phyloP scores from a whole-genome alignment of 2,329 filamentous ascomycete species.

The Grosmannia penicillata region DNA sequence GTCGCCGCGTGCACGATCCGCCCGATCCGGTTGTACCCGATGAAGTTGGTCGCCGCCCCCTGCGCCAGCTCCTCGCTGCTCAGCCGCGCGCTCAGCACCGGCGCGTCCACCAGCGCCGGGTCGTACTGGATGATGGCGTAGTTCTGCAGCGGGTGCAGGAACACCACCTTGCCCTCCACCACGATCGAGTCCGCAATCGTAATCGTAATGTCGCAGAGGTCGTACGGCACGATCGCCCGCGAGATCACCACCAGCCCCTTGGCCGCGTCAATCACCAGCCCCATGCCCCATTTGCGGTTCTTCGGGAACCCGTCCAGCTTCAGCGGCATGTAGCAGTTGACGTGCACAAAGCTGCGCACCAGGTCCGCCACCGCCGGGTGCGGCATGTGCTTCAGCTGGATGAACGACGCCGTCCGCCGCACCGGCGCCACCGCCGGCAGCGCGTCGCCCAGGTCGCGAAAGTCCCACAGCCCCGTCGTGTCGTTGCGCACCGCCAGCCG shows the following conservation, averaged over 20 bases:
- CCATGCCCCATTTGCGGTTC: conserved; percentile 87
- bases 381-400: conserved; percentile 75
- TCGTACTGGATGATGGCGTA: conserved; percentile 95
- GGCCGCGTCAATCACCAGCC: conserved; percentile 91
- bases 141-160: conserved; percentile 92
- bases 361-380: conserved; percentile 86
- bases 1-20: conserved; percentile 89
- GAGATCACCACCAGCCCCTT: conserved; percentile 93
- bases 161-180: conserved; percentile 84
- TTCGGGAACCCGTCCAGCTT: conserved; percentile 98
- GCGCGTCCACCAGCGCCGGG: conserved; percentile 79
- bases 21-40: conserved; percentile 95
- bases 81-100: conserved; percentile 77
- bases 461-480: conserved; percentile 83
- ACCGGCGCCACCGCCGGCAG: conserved; percentile 60
- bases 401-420: conserved; percentile 73
- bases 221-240: conserved; percentile 84
- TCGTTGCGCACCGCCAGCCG: conserved; percentile 85
- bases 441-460: conserved; percentile 68
- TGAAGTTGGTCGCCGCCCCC: conserved; percentile 87
- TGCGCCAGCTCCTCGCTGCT: conserved; percentile 75
- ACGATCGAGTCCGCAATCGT: conserved; percentile 96
- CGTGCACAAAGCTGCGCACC: conserved; percentile 85
- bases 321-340: conserved; percentile 83
- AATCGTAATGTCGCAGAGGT: conserved; percentile 89